A percentile compares a stretch with the other conserved stretches of the same genome.
Conservation (phyloP, 768 basidiomycete species). For the Macrolepiota albuminosa region DNA sequence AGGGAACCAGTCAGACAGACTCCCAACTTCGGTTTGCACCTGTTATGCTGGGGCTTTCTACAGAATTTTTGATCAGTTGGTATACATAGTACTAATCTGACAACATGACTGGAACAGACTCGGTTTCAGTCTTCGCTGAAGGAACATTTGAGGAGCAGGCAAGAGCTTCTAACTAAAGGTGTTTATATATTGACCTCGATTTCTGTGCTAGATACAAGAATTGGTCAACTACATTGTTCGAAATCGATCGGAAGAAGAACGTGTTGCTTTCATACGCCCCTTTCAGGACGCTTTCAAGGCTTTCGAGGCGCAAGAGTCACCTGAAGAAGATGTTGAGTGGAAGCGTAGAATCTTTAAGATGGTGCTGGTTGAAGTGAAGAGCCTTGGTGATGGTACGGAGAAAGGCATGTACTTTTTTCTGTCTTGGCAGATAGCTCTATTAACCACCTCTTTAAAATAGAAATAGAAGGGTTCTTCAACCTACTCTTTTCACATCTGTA, state of each 20-base stretch:
- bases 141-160: constrained; percentile 90
- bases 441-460: constrained; percentile 27
- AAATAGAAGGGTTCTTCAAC: constrained; percentile 88
- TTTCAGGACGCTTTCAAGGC: constrained; percentile 58
- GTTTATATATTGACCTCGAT: neutral
- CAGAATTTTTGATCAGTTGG: constrained; percentile 26
- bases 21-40: constrained; percentile 22
- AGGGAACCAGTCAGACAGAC: neutral
- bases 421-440: neutral
- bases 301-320: constrained; percentile 44
- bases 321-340: constrained; percentile 49
- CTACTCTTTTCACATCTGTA: constrained; percentile 72
- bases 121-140: constrained; percentile 81
- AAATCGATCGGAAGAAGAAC: constrained; percentile 64
- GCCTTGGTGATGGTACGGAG: constrained; percentile 72
- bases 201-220: constrained; percentile 58
- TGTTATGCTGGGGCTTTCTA: constrained; percentile 29
- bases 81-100: constrained; percentile 13
- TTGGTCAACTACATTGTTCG: constrained; percentile 71
- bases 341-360: constrained; percentile 53
- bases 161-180: constrained; percentile 8
- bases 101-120: constrained; percentile 67
- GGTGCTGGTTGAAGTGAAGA: constrained; percentile 57
- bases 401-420: constrained; percentile 43
- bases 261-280: constrained; percentile 53